A percentile compares a stretch with the other conserved stretches of the same genome.
phyloP scores from a whole-genome alignment of 345 rosid species.

The Murraya paniculata region DNA sequence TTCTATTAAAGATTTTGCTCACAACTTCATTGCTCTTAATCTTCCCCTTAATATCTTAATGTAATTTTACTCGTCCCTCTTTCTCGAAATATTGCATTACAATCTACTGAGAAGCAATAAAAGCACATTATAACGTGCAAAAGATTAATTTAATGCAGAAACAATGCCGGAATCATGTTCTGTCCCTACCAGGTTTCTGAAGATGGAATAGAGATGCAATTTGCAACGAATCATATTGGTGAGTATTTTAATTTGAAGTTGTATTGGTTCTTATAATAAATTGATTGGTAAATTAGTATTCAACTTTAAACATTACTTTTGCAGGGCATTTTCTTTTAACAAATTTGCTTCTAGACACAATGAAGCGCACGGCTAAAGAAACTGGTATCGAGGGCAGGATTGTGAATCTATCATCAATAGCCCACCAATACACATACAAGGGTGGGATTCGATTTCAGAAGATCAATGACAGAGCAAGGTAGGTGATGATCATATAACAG shows the following conservation, averaged over 20 bases:
- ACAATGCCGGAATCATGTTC: conserved; percentile 89
- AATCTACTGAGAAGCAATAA: background rate
- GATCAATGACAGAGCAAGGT: conserved; percentile 53
- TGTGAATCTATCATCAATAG: conserved; percentile 83
- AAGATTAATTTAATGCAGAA: conserved; percentile 36
- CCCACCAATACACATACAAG: conserved; percentile 62
- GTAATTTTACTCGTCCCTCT: conserved; percentile 28
- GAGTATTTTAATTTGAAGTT: background rate
- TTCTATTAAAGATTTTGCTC: conserved; percentile 51
- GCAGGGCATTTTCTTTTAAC: conserved; percentile 92
- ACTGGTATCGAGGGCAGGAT: conserved; percentile 78
- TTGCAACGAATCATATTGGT: conserved; percentile 84
- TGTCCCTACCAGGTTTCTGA: conserved; percentile 73
- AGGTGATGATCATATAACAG: background rate
- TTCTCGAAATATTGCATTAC: background rate
- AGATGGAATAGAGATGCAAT: conserved; percentile 75
- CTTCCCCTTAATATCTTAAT: conserved; percentile 77
- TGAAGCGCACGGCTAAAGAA: conserved; percentile 57
- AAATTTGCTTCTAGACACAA: conserved; percentile 72
- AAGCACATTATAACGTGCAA: background rate
- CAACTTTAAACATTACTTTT: background rate
- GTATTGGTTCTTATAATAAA: background rate
- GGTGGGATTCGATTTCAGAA: conserved; percentile 58
- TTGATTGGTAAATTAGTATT: background rate
- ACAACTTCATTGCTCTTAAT: conserved; percentile 47